Conservation (phyloP, 345 rosid species). For the Eucalyptus polybractea region DNA sequence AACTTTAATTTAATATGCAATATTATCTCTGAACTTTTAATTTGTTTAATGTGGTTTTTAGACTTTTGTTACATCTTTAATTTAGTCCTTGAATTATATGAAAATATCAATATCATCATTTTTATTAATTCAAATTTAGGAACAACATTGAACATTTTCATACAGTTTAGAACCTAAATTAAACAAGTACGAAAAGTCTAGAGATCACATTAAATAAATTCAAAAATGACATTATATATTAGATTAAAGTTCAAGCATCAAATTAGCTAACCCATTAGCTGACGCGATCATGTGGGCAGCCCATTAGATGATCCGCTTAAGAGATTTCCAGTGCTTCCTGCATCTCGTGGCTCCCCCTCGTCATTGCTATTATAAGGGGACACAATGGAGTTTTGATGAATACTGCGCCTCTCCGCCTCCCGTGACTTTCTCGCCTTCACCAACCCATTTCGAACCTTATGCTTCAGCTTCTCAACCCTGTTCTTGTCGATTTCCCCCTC, state of each 20-base stretch:
- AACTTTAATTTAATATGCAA: no score
- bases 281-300: constrained; percentile 74
- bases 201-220: no score
- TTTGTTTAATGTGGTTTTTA: no score
- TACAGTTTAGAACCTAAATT: fast-evolving
- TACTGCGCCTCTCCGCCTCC: constrained; percentile 58
- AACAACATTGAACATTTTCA: no score
- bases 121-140: no score
- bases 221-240: no score
- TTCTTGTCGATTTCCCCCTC: constrained; percentile 19
- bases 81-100: no score
- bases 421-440: constrained; percentile 65
- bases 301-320: constrained; percentile 81
- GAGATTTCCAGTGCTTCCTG: constrained; percentile 69
- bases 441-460: constrained; percentile 56
- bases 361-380: constrained; percentile 61
- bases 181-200: no score
- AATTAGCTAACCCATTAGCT: no score
- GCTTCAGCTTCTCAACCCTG: constrained; percentile 35
- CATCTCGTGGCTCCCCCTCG: constrained; percentile 61
- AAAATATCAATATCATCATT: no score
- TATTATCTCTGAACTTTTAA: no score
- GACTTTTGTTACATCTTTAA: no score
- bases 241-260: fast-evolving
- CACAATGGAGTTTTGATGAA: constrained; percentile 83